phyloP scores from a whole-genome alignment of 345 rosid species.

The Brassica cretica region DNA sequence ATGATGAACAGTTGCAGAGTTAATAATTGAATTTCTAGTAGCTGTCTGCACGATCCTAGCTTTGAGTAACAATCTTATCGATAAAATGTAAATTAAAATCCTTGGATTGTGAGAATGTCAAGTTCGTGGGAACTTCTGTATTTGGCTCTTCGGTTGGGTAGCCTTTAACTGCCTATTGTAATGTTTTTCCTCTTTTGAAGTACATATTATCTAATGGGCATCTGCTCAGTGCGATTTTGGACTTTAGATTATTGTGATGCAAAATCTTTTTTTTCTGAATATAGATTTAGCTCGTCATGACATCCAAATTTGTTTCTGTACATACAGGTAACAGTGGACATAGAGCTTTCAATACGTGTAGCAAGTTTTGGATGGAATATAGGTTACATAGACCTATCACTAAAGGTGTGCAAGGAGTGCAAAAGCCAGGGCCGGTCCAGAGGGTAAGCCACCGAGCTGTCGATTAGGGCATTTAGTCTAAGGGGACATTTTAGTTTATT shows the following conservation, averaged over 20 bases:
- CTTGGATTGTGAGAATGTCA: constrained; percentile 66
- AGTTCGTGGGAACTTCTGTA: constrained; percentile 52
- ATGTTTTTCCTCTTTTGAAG: constrained; percentile 14
- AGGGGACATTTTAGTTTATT: too few relatives aligned
- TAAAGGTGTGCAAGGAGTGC: too few relatives aligned
- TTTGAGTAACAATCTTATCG: background rate
- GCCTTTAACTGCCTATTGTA: constrained; percentile 26
- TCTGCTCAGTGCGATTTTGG: constrained; percentile 35
- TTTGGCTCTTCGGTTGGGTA: constrained; percentile 54
- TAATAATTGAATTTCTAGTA: constrained; percentile 28
- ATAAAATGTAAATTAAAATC: background rate
- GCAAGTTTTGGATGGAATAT: constrained; percentile 52
- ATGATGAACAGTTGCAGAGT: constrained; percentile 10
- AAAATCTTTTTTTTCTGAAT: constrained; percentile 4
- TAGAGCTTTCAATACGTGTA: constrained; percentile 33
- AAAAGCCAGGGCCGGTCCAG: too few relatives aligned
- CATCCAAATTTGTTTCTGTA: constrained; percentile 37
- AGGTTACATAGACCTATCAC: too few relatives aligned
- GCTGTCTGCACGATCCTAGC: constrained; percentile 40
- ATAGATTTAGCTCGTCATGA: constrained; percentile 9
- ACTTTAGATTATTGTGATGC: constrained; percentile 25
- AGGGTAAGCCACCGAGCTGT: too few relatives aligned
- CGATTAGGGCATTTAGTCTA: too few relatives aligned
- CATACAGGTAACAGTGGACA: constrained; percentile 36
- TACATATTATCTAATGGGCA: constrained; percentile 31